Evolutionary conservation across 1,139 yeast genomes (phyloP).

Genomic region (Debaryomycetaceae sp.): DNA sequence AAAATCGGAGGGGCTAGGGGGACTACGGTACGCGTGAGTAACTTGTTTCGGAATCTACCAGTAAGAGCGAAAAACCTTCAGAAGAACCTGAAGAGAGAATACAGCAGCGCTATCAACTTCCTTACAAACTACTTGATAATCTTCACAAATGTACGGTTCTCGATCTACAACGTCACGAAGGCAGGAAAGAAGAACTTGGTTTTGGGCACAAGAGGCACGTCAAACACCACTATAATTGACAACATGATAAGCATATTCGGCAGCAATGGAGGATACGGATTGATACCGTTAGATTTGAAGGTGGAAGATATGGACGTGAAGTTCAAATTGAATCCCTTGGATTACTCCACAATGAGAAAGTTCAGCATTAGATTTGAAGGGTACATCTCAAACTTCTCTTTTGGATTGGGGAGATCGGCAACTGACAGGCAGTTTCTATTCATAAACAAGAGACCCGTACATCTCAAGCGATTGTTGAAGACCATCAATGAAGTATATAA

Average conservation of each 20-base stretch:
- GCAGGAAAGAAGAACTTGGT: slow-evolving; percentile 50
- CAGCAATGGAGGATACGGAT: slow-evolving; percentile 53
- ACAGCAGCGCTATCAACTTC: slow-evolving; percentile 56
- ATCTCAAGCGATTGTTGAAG: slow-evolving; percentile 52
- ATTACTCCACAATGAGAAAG: slow-evolving; percentile 9
- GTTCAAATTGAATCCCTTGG: slow-evolving; percentile 13
- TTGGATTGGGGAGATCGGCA: slow-evolving; percentile 64
- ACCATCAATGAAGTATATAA: slow-evolving; percentile 71
- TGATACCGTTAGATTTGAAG: slow-evolving; percentile 44
- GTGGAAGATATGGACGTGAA: slow-evolving; percentile 18
- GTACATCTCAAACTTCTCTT: slow-evolving; percentile 66
- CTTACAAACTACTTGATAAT: slow-evolving; percentile 71
- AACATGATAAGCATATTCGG: slow-evolving; percentile 73
- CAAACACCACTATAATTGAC: slow-evolving; percentile 30
- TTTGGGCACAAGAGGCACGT: slow-evolving; percentile 48
- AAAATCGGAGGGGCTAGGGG: slow-evolving; percentile 57
- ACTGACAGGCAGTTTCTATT: slow-evolving; percentile 73
- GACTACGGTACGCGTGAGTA: slow-evolving; percentile 49
- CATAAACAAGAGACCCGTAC: slow-evolving; percentile 74
- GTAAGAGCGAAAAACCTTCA: slow-evolving; percentile 70
- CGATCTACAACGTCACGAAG: slow-evolving; percentile 50
- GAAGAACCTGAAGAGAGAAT: slow-evolving; percentile 69
- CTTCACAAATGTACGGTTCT: slow-evolving; percentile 52
- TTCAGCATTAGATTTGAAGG: slow-evolving; percentile 47
- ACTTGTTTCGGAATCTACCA: slow-evolving; percentile 63